These are phyloP conservation scores for Lentinula detonsa DNA, from an alignment of 768 basidiomycete species.

Conservation along the genomic window DNA sequence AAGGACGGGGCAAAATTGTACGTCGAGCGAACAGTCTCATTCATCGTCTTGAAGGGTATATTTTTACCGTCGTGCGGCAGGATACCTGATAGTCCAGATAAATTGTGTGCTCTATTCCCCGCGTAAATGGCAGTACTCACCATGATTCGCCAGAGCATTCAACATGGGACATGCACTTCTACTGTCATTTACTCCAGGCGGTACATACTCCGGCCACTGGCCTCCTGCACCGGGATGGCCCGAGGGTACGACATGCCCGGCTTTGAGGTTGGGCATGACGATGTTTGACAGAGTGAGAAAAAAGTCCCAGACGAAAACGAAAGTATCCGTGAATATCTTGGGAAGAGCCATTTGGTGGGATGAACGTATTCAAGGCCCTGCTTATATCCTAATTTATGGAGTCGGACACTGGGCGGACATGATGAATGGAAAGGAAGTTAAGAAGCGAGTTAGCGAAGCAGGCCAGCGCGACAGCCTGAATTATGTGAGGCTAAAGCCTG, in stretches of 20 bases:
- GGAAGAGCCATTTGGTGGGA: slow-evolving; percentile 19
- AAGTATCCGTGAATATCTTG: slow-evolving; percentile 21
- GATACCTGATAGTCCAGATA: slow-evolving; percentile 41
- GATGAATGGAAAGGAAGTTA: neutral
- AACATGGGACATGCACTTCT: slow-evolving; percentile 69
- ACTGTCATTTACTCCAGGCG: slow-evolving; percentile 59
- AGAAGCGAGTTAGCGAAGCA: neutral
- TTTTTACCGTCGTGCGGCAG: slow-evolving; percentile 61
- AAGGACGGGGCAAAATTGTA: slow-evolving; percentile 72
- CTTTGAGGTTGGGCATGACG: slow-evolving; percentile 38
- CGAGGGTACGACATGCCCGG: slow-evolving; percentile 50
- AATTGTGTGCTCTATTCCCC: slow-evolving; percentile 8
- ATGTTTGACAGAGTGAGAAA: slow-evolving; percentile 46
- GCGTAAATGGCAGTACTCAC: slow-evolving; percentile 27
- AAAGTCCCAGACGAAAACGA: slow-evolving; percentile 46
- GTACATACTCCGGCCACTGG: slow-evolving; percentile 61
- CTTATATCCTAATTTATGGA: neutral
- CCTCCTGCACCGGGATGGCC: slow-evolving; percentile 55
- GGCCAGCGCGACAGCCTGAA: neutral
- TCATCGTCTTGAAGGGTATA: slow-evolving; percentile 55
- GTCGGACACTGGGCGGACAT: neutral
- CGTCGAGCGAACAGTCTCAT: slow-evolving; percentile 37
- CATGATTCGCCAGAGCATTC: slow-evolving; percentile 82
- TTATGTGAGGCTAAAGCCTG: no score
- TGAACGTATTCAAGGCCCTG: neutral